Conservation (phyloP, 2,329 filamentous ascomycete species). For the Apiospora hydei region DNA sequence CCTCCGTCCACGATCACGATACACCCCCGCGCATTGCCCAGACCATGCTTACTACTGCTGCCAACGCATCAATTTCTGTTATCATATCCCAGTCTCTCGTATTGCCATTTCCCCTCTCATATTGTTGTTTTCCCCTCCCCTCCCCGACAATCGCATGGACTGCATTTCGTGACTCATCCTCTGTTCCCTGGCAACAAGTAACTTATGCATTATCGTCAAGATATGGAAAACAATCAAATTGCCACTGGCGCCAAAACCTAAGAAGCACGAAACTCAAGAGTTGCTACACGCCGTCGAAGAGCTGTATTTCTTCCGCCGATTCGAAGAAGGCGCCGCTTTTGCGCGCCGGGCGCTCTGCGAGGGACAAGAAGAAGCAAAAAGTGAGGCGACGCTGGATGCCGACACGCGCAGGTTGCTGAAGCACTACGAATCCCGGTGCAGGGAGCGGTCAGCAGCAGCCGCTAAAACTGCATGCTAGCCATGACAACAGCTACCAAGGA, state of each 20-base stretch:
- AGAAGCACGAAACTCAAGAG: conserved; percentile 58
- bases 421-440: conserved; percentile 53
- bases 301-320: conserved; percentile 61
- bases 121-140: neutral
- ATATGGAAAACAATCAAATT: conserved; percentile 52
- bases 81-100: neutral
- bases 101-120: neutral
- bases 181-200: neutral
- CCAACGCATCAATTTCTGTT: neutral
- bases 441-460: conserved; percentile 35
- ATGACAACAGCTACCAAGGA: neutral
- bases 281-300: conserved; percentile 64
- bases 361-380: conserved; percentile 33
- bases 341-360: conserved; percentile 44
- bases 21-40: neutral
- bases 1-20: neutral
- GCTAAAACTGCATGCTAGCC: neutral
- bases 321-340: conserved; percentile 53
- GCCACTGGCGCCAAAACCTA: conserved; percentile 45
- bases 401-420: conserved; percentile 51
- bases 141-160: neutral
- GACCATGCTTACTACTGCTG: neutral
- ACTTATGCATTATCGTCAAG: conserved; percentile 40
- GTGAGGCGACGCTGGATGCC: conserved; percentile 46
- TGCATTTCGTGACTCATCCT: conserved; percentile 15